These are phyloP conservation scores for Houttuynia cordata DNA, from an alignment of 164 flowering plant species.

Conservation along the genomic window DNA sequence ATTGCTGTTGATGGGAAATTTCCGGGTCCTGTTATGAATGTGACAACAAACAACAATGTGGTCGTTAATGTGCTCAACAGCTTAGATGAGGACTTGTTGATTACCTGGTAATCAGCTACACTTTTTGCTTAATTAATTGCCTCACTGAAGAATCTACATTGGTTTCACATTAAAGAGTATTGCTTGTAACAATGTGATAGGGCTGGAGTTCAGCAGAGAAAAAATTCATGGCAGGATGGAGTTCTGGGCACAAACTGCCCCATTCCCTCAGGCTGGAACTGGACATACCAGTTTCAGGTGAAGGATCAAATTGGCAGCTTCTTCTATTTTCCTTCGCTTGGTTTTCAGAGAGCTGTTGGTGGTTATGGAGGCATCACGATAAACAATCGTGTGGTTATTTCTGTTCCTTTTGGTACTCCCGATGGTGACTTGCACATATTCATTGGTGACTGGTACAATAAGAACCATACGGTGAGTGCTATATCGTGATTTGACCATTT, in stretches of 20 bases:
- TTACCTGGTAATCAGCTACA: constrained; percentile 54
- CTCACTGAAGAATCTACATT: not conserved
- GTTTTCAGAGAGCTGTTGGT: constrained; percentile 5
- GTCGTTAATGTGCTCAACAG: constrained; percentile 67
- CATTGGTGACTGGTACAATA: constrained; percentile 10
- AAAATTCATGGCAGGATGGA: constrained; percentile 9
- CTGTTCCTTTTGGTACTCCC: constrained; percentile 7
- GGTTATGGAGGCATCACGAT: constrained; percentile 7
- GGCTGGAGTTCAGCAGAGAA: constrained; percentile 8
- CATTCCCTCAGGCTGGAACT: constrained; percentile 7
- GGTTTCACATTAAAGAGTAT: not conserved
- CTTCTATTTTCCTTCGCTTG: constrained; percentile 6
- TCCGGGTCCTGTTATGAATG: constrained; percentile 83
- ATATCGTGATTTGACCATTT: not conserved
- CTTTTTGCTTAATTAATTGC: not conserved
- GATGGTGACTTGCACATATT: constrained; percentile 5
- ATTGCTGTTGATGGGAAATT: constrained; percentile 74
- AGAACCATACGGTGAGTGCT: constrained; percentile 1
- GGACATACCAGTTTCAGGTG: constrained; percentile 9
- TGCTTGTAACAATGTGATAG: not conserved
- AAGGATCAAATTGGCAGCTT: constrained; percentile 10
- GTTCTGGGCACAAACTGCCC: constrained; percentile 10
- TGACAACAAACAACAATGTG: constrained; percentile 73
- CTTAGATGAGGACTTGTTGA: constrained; percentile 67
- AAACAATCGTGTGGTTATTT: constrained; percentile 4